Evolutionary conservation across 768 basidiomycete genomes (phyloP), one percentile per base, ranked within the genome.

Genomic region (Amanita fuliginea): DNA sequence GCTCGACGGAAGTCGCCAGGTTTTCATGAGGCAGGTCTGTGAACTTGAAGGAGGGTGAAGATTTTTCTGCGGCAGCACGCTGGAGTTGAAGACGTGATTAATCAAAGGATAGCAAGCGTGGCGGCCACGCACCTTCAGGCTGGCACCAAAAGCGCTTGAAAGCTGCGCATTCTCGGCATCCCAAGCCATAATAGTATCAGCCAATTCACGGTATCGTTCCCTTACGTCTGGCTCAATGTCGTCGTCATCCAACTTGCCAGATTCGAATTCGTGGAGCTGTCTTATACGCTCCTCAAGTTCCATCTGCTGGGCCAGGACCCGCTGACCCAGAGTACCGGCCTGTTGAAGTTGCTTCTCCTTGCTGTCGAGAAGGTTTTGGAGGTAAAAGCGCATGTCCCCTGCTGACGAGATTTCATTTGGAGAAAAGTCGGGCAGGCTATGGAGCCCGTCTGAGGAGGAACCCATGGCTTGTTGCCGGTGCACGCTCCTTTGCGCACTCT

Each of bases 301-400:
- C 68, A 89, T 83, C 67, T 91, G 91, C 71, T 98, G 95, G 16
- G 81, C 78, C 53, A 97, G 81, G 58, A 98, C 81, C 64, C 89
- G 86, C 67, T 96, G 92, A 46, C 95, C 94, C 61, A 98, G 81
- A 49, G 83, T 85, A 33, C 89, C 93, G 4, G 91, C 90, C 55
- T 90, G 86, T 55, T 90, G 83, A 30, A 97, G 83, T 64, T 97
- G 92, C 61, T 82, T 81, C 65, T 93, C 88, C 73, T 97, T 97
- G 62, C 71, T 76, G 67, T 91, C 89, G 56, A 98, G 78, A 51
- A 96, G 80, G 52, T 65, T 67, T 51, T 83, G 79, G 10, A 82
- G 71, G 51, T 79, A 74, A 51, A 72, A 71, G 59, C 80, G 81
- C 66, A 81, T 72, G 64, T 82, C 75, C 47, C 73, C 77, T 9